phyloP scores from a whole-genome alignment of 1,284 basidiomycete species.

The Wolfiporia cocos region DNA sequence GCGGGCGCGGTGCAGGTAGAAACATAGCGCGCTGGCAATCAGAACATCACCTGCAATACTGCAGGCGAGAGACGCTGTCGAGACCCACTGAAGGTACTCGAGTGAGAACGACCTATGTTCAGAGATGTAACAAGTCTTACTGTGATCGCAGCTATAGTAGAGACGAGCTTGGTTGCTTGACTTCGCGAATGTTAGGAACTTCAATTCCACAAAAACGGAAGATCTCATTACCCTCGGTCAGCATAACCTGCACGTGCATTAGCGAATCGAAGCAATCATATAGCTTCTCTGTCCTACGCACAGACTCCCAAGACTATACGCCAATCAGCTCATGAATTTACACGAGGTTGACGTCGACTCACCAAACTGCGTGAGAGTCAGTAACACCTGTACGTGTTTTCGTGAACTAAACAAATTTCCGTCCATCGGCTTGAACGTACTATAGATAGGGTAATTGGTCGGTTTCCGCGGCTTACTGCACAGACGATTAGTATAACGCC shows the following conservation, averaged over 20 bases:
- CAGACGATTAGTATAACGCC: not conserved
- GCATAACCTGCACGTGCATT: no score
- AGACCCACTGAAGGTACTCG: conserved; percentile 2
- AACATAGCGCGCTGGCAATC: conserved; percentile 3
- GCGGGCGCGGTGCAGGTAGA: conserved; percentile 2
- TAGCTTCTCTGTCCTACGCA: no score
- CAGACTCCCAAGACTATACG: no score
- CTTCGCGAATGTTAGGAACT: not conserved
- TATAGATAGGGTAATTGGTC: not conserved
- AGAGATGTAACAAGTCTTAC: not conserved
- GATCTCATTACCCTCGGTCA: no score
- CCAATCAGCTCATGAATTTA: no score
- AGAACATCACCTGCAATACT: conserved; percentile 4
- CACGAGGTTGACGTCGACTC: no score
- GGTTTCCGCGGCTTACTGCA: conserved; percentile 3
- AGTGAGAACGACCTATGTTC: not conserved
- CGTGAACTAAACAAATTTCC: not conserved
- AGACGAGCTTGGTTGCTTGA: conserved; percentile 1
- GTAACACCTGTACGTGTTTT: not conserved
- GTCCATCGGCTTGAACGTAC: no score
- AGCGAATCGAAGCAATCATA: no score
- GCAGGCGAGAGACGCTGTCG: conserved; percentile 5
- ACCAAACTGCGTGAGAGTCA: conserved; percentile 3
- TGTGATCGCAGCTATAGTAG: conserved; percentile 3
- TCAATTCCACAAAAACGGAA: not conserved